A percentile compares a stretch with the other conserved stretches of the same genome.
Conservation (phyloP, 352 stramenopile species). For the Pythium coloratum region DNA sequence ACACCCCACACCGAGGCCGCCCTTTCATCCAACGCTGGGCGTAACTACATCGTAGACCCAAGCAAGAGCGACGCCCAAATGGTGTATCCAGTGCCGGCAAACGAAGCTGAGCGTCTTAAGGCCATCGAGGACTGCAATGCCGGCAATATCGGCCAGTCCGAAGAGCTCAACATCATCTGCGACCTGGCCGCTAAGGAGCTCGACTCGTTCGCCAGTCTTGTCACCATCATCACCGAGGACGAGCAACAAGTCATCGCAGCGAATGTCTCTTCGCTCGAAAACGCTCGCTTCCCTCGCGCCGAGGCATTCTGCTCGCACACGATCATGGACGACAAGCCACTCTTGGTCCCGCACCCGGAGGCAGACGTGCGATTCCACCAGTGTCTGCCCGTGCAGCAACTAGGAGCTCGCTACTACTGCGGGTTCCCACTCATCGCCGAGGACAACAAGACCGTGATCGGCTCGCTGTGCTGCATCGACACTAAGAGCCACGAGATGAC, state of each 20-base stretch:
- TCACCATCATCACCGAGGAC: slow-evolving; percentile 53
- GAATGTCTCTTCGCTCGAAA: slow-evolving; percentile 31
- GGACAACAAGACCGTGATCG: slow-evolving; percentile 49
- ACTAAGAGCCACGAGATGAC: slow-evolving; percentile 41
- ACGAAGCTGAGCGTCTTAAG: slow-evolving; percentile 48
- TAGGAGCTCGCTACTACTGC: slow-evolving; percentile 63
- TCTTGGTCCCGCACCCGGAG: slow-evolving; percentile 56
- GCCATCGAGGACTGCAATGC: slow-evolving; percentile 42
- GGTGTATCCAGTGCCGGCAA: slow-evolving; percentile 32
- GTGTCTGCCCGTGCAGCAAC: slow-evolving; percentile 16
- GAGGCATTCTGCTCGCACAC: slow-evolving; percentile 42
- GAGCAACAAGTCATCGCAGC: slow-evolving; percentile 46
- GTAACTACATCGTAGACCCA: slow-evolving; percentile 34
- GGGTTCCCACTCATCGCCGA: slow-evolving; percentile 54
- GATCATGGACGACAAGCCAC: slow-evolving; percentile 58
- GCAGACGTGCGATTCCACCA: slow-evolving; percentile 64
- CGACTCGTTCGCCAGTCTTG: slow-evolving; percentile 42
- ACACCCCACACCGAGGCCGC: slow-evolving; percentile 38
- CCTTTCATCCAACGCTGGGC: slow-evolving; percentile 41
- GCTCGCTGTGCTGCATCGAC: slow-evolving; percentile 62
- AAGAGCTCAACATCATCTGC: slow-evolving; percentile 69
- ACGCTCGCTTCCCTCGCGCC: slow-evolving; percentile 40
- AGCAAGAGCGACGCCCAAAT: slow-evolving; percentile 33
- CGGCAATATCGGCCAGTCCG: slow-evolving; percentile 38
- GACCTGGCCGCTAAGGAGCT: slow-evolving; percentile 52